These are phyloP conservation scores for Tetrapisispora taiwanensis DNA, from an alignment of 805 yeast genomes.

Conservation along the genomic window DNA sequence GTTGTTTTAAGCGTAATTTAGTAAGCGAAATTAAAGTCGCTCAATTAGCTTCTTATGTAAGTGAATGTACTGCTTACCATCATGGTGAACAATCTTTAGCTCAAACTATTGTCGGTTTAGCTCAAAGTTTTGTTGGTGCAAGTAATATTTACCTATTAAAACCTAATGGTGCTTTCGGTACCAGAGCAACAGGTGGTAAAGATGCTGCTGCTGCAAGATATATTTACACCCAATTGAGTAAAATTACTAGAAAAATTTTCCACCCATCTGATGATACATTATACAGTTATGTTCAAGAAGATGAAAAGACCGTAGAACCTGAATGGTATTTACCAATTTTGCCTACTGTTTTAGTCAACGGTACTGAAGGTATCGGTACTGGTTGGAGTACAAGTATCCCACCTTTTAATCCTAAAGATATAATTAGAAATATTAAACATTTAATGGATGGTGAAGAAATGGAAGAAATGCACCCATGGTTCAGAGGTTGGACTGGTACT, in stretches of 20 bases:
- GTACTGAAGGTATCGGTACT: slow-evolving; percentile 96
- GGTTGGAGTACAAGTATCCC: slow-evolving; percentile 97
- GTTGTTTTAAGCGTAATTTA: slow-evolving; percentile 72
- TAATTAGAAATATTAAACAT: slow-evolving; percentile 62
- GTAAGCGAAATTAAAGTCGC: slow-evolving; percentile 77
- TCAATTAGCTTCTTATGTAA: slow-evolving; percentile 80
- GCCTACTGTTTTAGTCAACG: slow-evolving; percentile 92
- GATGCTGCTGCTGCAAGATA: slow-evolving; percentile 98
- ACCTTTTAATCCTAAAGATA: slow-evolving; percentile 75
- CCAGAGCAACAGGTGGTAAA: slow-evolving; percentile 94
- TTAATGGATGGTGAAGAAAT: slow-evolving; percentile 65
- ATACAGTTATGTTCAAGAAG: slow-evolving; percentile 75
- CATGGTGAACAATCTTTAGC: slow-evolving; percentile 87
- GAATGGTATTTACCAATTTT: slow-evolving; percentile 90
- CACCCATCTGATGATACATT: slow-evolving; percentile 72
- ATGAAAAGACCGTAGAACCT: slow-evolving; percentile 89
- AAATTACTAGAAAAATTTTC: slow-evolving; percentile 67
- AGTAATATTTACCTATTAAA: slow-evolving; percentile 75
- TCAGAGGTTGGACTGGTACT: slow-evolving; percentile 86
- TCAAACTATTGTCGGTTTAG: slow-evolving; percentile 86
- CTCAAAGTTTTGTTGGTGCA: slow-evolving; percentile 90
- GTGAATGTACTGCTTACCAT: slow-evolving; percentile 85
- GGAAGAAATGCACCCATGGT: slow-evolving; percentile 84
- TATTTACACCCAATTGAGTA: slow-evolving; percentile 75
- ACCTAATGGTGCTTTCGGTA: slow-evolving; percentile 95